Percentiles rank a stretch among this genome's conserved stretches.
These are phyloP conservation scores for Phlyctochytrium bullatum DNA, from an alignment of 192 early-diverging fungal genomes.

Conservation along the genomic window DNA sequence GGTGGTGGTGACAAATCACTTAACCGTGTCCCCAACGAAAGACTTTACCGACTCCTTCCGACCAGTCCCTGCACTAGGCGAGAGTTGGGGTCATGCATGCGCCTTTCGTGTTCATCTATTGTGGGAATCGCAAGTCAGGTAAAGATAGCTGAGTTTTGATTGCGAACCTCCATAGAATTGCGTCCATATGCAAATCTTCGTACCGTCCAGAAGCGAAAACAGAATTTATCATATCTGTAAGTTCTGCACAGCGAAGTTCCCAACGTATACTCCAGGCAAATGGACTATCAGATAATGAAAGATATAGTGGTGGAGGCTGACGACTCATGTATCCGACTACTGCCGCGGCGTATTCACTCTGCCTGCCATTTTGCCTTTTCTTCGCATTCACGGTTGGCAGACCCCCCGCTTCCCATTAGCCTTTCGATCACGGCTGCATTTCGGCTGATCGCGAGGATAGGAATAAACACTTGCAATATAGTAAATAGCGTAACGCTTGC, in stretches of 20 bases:
- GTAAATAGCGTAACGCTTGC: no score
- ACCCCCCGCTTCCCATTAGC: no score
- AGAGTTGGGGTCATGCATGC: constrained; percentile 44
- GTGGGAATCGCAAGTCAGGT: constrained; percentile 32
- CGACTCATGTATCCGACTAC: no score
- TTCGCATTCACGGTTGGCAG: no score
- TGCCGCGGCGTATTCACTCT: no score
- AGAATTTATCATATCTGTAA: neutral
- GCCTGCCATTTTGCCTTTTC: no score
- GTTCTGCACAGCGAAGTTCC: neutral
- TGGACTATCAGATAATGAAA: no score
- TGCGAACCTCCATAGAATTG: neutral
- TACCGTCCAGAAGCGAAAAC: neutral
- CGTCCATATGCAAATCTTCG: neutral
- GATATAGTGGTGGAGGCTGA: no score
- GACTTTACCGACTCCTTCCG: neutral
- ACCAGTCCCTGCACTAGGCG: constrained; percentile 13
- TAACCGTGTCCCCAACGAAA: constrained; percentile 23
- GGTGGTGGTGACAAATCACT: constrained; percentile 41
- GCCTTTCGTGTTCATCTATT: constrained; percentile 38
- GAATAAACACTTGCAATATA: neutral
- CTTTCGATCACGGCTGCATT: neutral
- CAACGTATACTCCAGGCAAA: neutral
- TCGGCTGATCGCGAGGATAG: neutral
- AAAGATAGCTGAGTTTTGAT: neutral